These are phyloP conservation scores for Xylaria sp. DNA, from an alignment of 2,329 filamentous ascomycete species.

Conservation along the genomic window DNA sequence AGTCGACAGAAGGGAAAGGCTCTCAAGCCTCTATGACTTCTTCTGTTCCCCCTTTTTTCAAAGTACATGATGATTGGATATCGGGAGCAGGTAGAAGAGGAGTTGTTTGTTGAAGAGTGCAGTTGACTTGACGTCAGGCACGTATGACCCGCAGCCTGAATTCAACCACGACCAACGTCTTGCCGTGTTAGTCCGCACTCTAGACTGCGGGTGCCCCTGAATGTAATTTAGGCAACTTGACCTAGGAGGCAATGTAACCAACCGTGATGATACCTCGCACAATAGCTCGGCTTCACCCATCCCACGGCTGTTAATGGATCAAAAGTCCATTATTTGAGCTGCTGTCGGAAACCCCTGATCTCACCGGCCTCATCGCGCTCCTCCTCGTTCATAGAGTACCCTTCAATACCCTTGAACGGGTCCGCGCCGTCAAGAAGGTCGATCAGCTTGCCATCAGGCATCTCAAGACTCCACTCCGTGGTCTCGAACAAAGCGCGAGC, in stretches of 20 bases:
- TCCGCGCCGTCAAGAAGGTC: constrained; percentile 72
- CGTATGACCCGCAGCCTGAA: background rate
- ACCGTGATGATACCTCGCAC: background rate
- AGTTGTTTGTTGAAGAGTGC: background rate
- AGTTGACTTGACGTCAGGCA: background rate
- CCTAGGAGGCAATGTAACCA: background rate
- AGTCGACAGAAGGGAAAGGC: constrained; percentile 1
- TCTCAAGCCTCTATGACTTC: background rate
- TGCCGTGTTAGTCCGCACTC: background rate
- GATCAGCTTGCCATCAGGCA: constrained; percentile 53
- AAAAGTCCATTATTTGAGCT: constrained; percentile 30
- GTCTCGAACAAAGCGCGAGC: constrained; percentile 70
- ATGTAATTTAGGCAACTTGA: background rate
- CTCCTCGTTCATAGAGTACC: constrained; percentile 38
- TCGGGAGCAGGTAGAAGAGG: background rate
- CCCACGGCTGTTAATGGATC: background rate
- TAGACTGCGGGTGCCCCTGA: background rate
- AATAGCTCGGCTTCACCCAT: background rate
- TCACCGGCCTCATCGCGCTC: constrained; percentile 37
- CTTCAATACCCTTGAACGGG: constrained; percentile 57
- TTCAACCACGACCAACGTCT: background rate
- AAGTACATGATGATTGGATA: constrained; percentile 3
- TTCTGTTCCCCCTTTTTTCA: background rate
- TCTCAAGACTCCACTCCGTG: constrained; percentile 79
- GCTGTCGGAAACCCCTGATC: constrained; percentile 50